Evolutionary conservation across 306 rosid species (phyloP).

Genomic region (Ormosia semicastrata): DNA sequence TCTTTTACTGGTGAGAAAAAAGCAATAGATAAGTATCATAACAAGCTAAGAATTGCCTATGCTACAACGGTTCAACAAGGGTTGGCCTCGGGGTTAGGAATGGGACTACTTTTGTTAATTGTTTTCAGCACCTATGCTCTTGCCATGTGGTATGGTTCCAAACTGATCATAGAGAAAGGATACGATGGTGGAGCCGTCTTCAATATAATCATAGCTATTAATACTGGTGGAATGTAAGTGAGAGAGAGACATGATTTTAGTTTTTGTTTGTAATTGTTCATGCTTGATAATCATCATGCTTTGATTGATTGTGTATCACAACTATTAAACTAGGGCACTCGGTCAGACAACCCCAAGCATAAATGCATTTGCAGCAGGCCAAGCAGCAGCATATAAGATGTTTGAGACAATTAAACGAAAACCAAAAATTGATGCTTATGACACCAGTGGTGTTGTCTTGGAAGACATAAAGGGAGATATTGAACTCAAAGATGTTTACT

Average conservation of each 20-base stretch:
- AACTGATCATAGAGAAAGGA: constrained; percentile 60
- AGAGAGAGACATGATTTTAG: neutral
- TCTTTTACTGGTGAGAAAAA: constrained; percentile 84
- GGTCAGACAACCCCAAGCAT: constrained; percentile 82
- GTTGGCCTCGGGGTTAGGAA: constrained; percentile 63
- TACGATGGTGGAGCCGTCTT: constrained; percentile 75
- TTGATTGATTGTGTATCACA: neutral
- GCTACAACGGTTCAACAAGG: constrained; percentile 61
- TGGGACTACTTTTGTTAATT: constrained; percentile 46
- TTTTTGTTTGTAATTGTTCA: neutral
- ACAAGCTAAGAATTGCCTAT: constrained; percentile 62
- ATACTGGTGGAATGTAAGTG: constrained; percentile 89
- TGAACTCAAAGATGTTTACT: constrained; percentile 74
- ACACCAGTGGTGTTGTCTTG: constrained; percentile 54
- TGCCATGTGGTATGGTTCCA: constrained; percentile 87
- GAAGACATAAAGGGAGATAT: constrained; percentile 72
- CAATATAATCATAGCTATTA: constrained; percentile 62
- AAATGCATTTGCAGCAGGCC: constrained; percentile 83
- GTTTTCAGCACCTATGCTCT: constrained; percentile 74
- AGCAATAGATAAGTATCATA: constrained; percentile 66
- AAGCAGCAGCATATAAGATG: constrained; percentile 92
- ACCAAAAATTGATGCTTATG: constrained; percentile 70
- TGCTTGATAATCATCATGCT: neutral
- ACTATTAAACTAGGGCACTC: constrained; percentile 45
- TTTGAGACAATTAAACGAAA: constrained; percentile 70